phyloP scores from a whole-genome alignment of 228 moss, liverwort and hornwort species.

The Sphagnum fallax region DNA sequence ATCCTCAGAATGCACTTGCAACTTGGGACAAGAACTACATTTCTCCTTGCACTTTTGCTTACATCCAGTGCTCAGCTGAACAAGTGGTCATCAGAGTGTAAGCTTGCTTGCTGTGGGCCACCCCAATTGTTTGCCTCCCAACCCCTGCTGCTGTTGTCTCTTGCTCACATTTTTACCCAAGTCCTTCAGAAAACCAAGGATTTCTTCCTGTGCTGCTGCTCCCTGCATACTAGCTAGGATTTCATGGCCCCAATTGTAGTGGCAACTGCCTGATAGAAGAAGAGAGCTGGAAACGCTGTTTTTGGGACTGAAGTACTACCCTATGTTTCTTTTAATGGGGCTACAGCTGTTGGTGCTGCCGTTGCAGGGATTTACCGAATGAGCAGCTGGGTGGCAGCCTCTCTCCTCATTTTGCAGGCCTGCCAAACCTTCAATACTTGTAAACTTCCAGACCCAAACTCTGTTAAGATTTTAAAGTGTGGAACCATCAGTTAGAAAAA shows the following conservation, averaged over 20 bases:
- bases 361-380: conserved; percentile 43
- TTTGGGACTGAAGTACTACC: neutral
- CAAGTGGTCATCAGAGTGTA: conserved; percentile 43
- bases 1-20: conserved; percentile 42
- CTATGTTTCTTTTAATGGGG: neutral
- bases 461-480: neutral
- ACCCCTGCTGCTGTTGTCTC: neutral
- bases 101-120: neutral
- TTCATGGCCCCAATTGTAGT: neutral
- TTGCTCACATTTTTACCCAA: neutral
- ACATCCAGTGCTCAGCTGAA: conserved; percentile 34
- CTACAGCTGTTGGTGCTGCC: neutral
- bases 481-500: neutral
- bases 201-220: neutral
- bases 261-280: neutral
- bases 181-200: too few species aligned
- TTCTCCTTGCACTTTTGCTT: conserved; percentile 57
- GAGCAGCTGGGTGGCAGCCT: conserved; percentile 33
- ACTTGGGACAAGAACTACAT: conserved; percentile 58
- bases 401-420: conserved; percentile 41
- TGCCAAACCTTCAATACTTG: conserved; percentile 53
- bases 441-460: conserved; percentile 1
- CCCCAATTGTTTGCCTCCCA: neutral
- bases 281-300: neutral
- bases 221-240: neutral